Evolutionary conservation across 495 filamentous ascomycete genomes (phyloP).

Genomic region (Parathielavia appendiculata): DNA sequence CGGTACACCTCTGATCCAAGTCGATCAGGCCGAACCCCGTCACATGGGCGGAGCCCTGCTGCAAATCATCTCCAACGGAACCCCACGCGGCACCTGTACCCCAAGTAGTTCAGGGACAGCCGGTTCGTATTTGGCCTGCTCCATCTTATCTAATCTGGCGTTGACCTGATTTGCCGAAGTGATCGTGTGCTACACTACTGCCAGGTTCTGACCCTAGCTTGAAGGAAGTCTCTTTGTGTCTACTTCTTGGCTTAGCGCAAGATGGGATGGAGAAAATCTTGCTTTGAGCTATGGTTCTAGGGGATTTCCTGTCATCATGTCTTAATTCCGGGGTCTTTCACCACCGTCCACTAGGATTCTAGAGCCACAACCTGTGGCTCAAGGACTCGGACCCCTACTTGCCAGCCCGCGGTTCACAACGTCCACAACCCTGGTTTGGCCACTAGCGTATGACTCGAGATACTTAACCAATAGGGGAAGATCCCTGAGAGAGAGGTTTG

Average conservation of each 20-base stretch:
- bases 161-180: slow-evolving; percentile 15
- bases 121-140: slow-evolving; percentile 1
- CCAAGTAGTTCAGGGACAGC: slow-evolving; percentile 7
- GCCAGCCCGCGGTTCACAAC: no score
- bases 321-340: no score
- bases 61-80: background rate
- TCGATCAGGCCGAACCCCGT: background rate
- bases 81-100: slow-evolving; percentile 14
- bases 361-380: no score
- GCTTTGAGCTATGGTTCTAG: background rate
- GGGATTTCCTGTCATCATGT: no score
- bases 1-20: no score
- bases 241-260: background rate
- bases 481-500: no score
- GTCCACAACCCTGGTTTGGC: no score
- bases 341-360: no score
- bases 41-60: slow-evolving; percentile 1
- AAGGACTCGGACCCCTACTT: no score
- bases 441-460: no score
- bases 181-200: slow-evolving; percentile 8
- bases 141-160: slow-evolving; percentile 22
- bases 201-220: background rate
- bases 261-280: background rate
- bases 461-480: no score
- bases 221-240: background rate